A percentile compares a stretch with the other conserved stretches of the same genome.
Evolutionary conservation across 306 rosid genomes (phyloP).

Genomic region (Canavalia gladiata): DNA sequence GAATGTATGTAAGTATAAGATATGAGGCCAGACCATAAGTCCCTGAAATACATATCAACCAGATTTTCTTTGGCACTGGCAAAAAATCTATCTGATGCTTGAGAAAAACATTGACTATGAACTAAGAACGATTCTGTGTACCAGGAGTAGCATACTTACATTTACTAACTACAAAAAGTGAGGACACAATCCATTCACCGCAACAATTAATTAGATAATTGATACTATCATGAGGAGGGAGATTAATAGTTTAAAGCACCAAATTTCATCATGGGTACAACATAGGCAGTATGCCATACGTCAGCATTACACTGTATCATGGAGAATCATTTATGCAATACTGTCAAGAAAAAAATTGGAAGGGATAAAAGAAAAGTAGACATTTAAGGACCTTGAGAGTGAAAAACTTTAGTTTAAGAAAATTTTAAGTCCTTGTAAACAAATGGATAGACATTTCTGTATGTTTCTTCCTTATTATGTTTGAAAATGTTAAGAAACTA

Average conservation of each 20-base stretch:
- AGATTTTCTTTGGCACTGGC: background rate
- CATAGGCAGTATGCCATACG: background rate
- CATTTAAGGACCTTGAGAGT: background rate
- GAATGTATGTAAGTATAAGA: conserved; percentile 34
- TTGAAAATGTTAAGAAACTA: conserved; percentile 23
- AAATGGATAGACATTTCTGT: conserved; percentile 25
- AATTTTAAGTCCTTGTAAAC: conserved; percentile 3
- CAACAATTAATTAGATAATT: background rate
- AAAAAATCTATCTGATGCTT: conserved; percentile 11
- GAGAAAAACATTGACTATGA: conserved; percentile 3
- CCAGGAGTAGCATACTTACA: conserved; percentile 16
- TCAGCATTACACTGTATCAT: background rate
- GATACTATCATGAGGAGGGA: background rate
- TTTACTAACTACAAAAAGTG: conserved; percentile 19
- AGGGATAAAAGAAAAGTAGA: background rate
- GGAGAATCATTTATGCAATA: background rate
- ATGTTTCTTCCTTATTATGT: background rate
- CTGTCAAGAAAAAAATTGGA: background rate
- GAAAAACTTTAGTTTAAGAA: background rate
- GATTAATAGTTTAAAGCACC: conserved; percentile 10
- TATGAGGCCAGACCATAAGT: conserved; percentile 29
- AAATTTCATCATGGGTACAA: conserved; percentile 13
- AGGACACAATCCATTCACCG: background rate
- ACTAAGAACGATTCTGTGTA: background rate
- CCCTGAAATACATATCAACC: conserved; percentile 24